Base-by-base conservation (phyloP, 2,329 filamentous ascomycete genomes). In the Hypoxylon sp. region DNA sequence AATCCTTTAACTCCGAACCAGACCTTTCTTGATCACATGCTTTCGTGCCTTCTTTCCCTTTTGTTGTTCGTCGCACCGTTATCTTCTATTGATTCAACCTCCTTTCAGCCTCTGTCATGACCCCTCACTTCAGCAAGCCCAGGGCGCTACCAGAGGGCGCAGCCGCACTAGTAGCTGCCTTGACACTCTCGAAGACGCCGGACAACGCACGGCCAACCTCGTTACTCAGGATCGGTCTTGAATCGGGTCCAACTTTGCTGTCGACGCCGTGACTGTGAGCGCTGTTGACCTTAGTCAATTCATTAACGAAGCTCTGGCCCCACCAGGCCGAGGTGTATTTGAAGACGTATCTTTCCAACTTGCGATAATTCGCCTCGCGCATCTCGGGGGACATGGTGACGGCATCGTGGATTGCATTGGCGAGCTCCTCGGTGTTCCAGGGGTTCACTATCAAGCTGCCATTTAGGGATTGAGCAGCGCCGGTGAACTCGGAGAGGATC, bases 291-390 rank as follows among this genome's bases (percentile, higher is more conserved):
- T 85, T 83, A n/a, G 81, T 86, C 80, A 98, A 86, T 81, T 98
- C 95, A 11, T 88, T 88, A 55, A 98, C 94, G 78, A 98, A 98
- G 72, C 92, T 94, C 79, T 94, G 89, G 26, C 95, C 95, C 95
- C 95, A 98, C 91, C 96, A 98, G 9, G 94, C 92, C 79, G 93
- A 97, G 1, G 96, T 99, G 82, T 98, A 98, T 83, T 97, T 98
- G 82, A 94, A 95, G 66, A 98, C 94, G 78, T 98, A 98, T 81
- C 93, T 93, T 78, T 96, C 92, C 65, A 99, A 85, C 81, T 98
- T 98, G 78, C 91, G 89, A 83, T 93, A 98, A 81, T 98, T 98
- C 63, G 91, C 85, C 67, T 91, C 90, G 58, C 94, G 90, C 82
- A 96, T 92, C 81, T 97, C 94, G 17, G 94, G 90, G 58, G 91